A percentile compares a stretch with the other conserved stretches of the same genome.
Conservation (phyloP, 768 basidiomycete species). For the Lactarius hatsudake region DNA sequence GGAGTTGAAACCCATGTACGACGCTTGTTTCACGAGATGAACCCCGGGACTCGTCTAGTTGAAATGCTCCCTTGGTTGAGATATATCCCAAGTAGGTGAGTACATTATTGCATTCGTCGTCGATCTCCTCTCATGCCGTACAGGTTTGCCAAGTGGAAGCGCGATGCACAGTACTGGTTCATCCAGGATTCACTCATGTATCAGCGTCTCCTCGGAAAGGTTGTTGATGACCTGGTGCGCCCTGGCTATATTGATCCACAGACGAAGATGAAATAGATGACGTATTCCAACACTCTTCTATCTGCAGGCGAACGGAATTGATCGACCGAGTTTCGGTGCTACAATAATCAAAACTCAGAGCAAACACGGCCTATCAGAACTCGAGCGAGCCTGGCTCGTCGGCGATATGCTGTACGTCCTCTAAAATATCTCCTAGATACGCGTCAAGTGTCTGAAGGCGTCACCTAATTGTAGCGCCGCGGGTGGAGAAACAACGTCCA, state of each 20-base stretch:
- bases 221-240: conserved; percentile 8
- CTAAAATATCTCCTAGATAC: not conserved
- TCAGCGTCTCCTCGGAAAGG: conserved; percentile 9
- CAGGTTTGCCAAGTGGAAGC: conserved; percentile 22
- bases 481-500: not conserved
- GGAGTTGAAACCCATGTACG: not conserved
- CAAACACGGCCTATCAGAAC: conserved; percentile 6
- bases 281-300: not conserved
- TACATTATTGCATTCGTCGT: not conserved
- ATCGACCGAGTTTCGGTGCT: conserved; percentile 11
- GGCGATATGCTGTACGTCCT: conserved; percentile 23
- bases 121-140: not conserved
- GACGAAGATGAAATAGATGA: not conserved
- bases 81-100: conserved; percentile 2
- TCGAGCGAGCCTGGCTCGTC: conserved; percentile 22
- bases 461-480: not conserved
- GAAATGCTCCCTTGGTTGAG: not conserved
- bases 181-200: conserved; percentile 13
- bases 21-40: not conserved
- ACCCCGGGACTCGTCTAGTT: conserved; percentile 4
- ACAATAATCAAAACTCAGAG: conserved; percentile 9
- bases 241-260: not conserved
- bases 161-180: conserved; percentile 16
- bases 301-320: conserved; percentile 3
- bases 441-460: not conserved